A percentile compares a stretch with the other conserved stretches of the same genome.
These are phyloP conservation scores for Sherardia arvensis DNA, from an alignment of 257 asterid species.

Conservation along the genomic window DNA sequence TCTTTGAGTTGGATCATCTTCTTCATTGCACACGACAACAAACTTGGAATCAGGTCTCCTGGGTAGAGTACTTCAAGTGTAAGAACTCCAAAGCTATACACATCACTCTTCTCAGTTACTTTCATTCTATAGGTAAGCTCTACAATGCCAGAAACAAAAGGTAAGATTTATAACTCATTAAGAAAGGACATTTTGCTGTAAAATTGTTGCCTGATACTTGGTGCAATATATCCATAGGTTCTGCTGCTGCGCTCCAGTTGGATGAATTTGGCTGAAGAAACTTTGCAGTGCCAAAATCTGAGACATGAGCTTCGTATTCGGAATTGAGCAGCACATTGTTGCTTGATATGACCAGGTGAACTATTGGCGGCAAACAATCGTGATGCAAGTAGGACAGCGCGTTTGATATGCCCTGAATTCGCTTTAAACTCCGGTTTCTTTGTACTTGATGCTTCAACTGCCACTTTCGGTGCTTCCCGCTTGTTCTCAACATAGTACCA, in stretches of 20 bases:
- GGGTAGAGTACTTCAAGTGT: slow-evolving; percentile 33
- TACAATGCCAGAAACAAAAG: not conserved
- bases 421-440: no score
- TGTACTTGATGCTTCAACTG: no score
- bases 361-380: slow-evolving; percentile 26
- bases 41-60: slow-evolving; percentile 13
- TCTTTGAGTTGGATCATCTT: no score
- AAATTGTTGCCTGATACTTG: slow-evolving; percentile 11
- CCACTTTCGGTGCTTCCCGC: no score
- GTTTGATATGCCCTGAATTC: slow-evolving; percentile 20
- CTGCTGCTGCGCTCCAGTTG: slow-evolving; percentile 23
- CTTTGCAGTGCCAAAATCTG: no score
- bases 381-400: slow-evolving; percentile 30
- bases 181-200: slow-evolving; percentile 19
- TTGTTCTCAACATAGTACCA: no score
- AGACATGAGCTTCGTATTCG: slow-evolving; percentile 26
- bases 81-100: no score
- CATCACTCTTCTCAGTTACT: slow-evolving; percentile 20
- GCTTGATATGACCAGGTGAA: slow-evolving; percentile 36
- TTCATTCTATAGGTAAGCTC: slow-evolving; percentile 24
- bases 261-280: slow-evolving; percentile 22
- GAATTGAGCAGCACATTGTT: no score
- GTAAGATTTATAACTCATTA: not conserved
- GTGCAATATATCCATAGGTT: slow-evolving; percentile 32
- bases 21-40: not conserved